Percentiles rank a stretch among this genome's conserved stretches.
Conservation (phyloP, 805 yeast species). For the Wickerhamiella vanderwaltii region DNA sequence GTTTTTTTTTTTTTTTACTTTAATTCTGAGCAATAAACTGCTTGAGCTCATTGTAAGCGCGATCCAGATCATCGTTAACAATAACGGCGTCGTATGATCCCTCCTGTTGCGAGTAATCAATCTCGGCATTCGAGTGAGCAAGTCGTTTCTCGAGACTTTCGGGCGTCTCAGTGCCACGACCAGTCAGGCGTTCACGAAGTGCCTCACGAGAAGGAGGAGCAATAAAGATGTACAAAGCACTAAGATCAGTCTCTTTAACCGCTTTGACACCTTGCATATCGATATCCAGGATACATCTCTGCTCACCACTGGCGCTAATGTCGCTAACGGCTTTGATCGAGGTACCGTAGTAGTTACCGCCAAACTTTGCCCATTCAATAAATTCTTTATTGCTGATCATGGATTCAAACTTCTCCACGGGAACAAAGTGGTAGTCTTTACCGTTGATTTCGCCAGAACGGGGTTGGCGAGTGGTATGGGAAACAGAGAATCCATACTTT, state of each 20-base stretch:
- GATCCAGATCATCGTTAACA: slow-evolving; percentile 84
- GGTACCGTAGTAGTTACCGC: slow-evolving; percentile 97
- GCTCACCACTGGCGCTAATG: slow-evolving; percentile 44
- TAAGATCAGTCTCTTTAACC: slow-evolving; percentile 68
- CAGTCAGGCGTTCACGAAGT: slow-evolving; percentile 59
- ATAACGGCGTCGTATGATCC: slow-evolving; percentile 87
- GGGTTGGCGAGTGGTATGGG: slow-evolving; percentile 85
- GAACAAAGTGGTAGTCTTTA: slow-evolving; percentile 74
- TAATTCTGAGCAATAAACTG: slow-evolving; percentile 39
- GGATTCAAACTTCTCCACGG: slow-evolving; percentile 66
- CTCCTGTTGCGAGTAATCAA: slow-evolving; percentile 67
- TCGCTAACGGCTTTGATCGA: slow-evolving; percentile 73
- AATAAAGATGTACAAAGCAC: slow-evolving; percentile 75
- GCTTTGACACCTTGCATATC: slow-evolving; percentile 98
- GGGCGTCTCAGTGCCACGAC: slow-evolving; percentile 90
- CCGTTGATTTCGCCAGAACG: slow-evolving; percentile 87
- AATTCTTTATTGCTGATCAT: slow-evolving; percentile 65
- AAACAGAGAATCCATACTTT: slow-evolving; percentile 85
- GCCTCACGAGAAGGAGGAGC: slow-evolving; percentile 88
- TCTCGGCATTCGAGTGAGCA: slow-evolving; percentile 74
- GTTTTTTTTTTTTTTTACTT: neutral
- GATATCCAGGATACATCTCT: slow-evolving; percentile 83
- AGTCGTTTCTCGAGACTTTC: slow-evolving; percentile 78
- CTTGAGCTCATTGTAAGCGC: slow-evolving; percentile 72
- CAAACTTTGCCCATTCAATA: slow-evolving; percentile 96